phyloP scores from a whole-genome alignment of 352 stramenopile genomes.

The Phytophthora boehmeriae region DNA sequence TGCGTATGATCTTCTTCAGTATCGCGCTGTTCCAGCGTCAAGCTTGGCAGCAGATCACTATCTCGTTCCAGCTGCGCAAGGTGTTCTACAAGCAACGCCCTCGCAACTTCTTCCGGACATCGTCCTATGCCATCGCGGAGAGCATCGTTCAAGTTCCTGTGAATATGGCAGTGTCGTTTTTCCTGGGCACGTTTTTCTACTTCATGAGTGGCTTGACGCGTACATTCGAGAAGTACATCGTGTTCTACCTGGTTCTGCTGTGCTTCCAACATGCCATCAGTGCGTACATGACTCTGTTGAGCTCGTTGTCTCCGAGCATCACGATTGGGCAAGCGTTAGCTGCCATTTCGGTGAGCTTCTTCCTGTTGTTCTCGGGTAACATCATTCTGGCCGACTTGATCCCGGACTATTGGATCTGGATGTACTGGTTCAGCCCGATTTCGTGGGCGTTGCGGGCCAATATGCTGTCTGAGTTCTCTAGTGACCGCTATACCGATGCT shows the following conservation, averaged over 20 bases:
- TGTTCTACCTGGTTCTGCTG: constrained; percentile 71
- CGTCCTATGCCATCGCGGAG: constrained; percentile 70
- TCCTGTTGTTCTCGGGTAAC: constrained; percentile 64
- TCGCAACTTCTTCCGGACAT: constrained; percentile 84
- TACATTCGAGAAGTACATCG: constrained; percentile 64
- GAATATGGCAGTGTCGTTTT: constrained; percentile 60
- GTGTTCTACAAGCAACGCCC: constrained; percentile 90
- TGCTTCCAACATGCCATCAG: constrained; percentile 61
- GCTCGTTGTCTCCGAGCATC: constrained; percentile 42
- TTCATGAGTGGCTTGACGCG: constrained; percentile 77
- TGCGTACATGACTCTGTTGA: constrained; percentile 55
- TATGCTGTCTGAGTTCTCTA: constrained; percentile 1
- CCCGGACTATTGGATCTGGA: constrained; percentile 77
- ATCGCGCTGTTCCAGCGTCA: constrained; percentile 57
- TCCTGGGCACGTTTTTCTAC: constrained; percentile 78
- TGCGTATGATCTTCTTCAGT: constrained; percentile 63
- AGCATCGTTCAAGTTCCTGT: constrained; percentile 54
- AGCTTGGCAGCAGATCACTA: constrained; percentile 67
- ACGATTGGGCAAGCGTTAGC: constrained; percentile 43
- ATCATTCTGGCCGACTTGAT: constrained; percentile 73
- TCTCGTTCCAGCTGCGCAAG: constrained; percentile 68
- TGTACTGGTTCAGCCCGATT: constrained; percentile 79
- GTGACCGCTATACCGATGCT: not conserved
- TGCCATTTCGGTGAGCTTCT: constrained; percentile 49
- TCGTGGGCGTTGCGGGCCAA: constrained; percentile 46